Conservation (phyloP, 441 rosid genomes). For the Populus trichocarpa region DNA sequence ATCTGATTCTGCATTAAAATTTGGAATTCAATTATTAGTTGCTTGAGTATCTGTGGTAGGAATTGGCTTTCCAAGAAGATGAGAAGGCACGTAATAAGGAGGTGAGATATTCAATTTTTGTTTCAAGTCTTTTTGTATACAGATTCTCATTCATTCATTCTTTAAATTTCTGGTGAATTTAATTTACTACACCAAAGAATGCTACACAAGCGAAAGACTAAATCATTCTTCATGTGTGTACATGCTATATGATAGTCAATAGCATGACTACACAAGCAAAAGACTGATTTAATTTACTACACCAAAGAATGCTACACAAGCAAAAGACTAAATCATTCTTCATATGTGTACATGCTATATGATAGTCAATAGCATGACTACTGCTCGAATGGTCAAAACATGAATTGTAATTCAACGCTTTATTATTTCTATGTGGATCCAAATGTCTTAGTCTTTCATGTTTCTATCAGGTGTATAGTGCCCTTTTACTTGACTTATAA, state of each 20-base stretch:
- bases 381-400: neutral
- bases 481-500: constrained; percentile 4
- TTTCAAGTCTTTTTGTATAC: neutral
- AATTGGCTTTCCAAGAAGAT: constrained; percentile 68
- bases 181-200: neutral
- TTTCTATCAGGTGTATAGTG: neutral
- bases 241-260: neutral
- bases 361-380: no score
- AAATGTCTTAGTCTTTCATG: neutral
- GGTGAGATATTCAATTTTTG: constrained; percentile 25
- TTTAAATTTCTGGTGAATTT: neutral
- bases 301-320: neutral
- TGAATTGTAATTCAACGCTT: neutral
- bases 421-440: neutral
- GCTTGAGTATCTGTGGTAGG: constrained; percentile 31
- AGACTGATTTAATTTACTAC: no score
- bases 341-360: neutral
- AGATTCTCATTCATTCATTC: neutral
- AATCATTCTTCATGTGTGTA: neutral
- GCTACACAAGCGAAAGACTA: constrained; percentile 3
- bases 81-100: constrained; percentile 60
- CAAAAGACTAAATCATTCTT: constrained; percentile 1
- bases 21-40: constrained; percentile 5
- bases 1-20: neutral
- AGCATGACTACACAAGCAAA: neutral